Evolutionary conservation across 495 filamentous ascomycete species (phyloP), one percentile per base, ranked within the genome.

Genomic region (Cryomyces minteri): DNA sequence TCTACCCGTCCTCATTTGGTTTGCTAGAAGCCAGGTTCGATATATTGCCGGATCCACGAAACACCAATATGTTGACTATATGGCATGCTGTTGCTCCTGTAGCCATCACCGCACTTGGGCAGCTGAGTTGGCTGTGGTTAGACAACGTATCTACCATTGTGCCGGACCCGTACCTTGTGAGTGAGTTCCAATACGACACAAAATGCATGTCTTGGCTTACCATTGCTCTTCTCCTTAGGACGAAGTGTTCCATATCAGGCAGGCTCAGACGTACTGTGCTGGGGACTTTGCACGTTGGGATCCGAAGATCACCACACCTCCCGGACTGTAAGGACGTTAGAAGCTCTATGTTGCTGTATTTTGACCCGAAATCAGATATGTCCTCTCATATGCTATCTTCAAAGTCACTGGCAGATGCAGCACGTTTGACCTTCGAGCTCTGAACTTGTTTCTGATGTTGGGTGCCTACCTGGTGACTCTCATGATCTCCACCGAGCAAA

Each of bases 261-360:
- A 98, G 62, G 87, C 87, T 0, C 82, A 92, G 45, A 70, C 71
- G 6, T 98, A 96, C 59, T 94, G 88, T 62, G 52, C 68, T 14
- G 77, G 82, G 12, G 68, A 73, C 30, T 95, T 78, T 64, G 57
- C 59, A 31, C 63, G 78, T 12, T 98, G 92, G 92, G 88, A 98
- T 61, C 81, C 85, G 10, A 96, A 95, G 56, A 85, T 98, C 50
- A 98, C 90, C 6, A 98, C 90, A 2, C 90, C 90, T 2, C 86
- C 90, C 5, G 92, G 88, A 14, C 68, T 96, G 66, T 94, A 80
- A 38, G 34, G 3, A 14, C 18, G 18, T 25, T 25, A 25, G 18
- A 25, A 25, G 18, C 18, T 25, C 18, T 25, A 25, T 25, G 18
- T 2, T 25, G 2, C 18, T 2, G 18, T 25, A 1, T 25, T 25